A percentile compares a stretch with the other conserved stretches of the same genome.
Conservation (phyloP, 2,329 filamentous ascomycete species). For the Blastomyces parvus region DNA sequence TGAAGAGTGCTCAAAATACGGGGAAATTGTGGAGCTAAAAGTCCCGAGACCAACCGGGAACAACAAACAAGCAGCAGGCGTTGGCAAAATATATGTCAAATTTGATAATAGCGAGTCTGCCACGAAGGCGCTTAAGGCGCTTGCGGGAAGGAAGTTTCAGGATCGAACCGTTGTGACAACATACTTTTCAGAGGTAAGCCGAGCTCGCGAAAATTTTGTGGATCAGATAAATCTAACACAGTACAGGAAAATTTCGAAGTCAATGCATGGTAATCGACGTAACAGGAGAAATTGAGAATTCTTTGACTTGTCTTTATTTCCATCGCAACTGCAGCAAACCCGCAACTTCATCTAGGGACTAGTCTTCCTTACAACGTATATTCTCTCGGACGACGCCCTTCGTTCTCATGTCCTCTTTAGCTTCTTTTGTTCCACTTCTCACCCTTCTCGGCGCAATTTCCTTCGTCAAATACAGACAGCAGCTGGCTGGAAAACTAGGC, state of each 20-base stretch:
- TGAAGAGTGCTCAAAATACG: conserved; percentile 90
- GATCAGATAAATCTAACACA: background rate
- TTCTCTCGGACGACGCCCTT: background rate
- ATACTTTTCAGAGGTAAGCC: conserved; percentile 79
- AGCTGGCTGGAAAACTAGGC: conserved; percentile 2
- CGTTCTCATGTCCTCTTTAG: background rate
- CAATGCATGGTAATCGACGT: conserved; percentile 60
- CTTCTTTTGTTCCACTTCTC: conserved; percentile 1
- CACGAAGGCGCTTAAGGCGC: conserved; percentile 72
- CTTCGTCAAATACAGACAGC: conserved; percentile 1
- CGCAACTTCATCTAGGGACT: background rate
- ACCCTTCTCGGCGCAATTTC: background rate
- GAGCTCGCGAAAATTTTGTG: background rate
- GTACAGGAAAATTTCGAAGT: conserved; percentile 85
- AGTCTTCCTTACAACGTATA: background rate
- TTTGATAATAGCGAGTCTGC: conserved; percentile 70
- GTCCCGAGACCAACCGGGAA: conserved; percentile 79
- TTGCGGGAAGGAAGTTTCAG: conserved; percentile 92
- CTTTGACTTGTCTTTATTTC: background rate
- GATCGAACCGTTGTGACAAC: conserved; percentile 94
- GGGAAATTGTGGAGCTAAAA: conserved; percentile 77
- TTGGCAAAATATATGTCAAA: conserved; percentile 97
- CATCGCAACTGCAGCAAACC: background rate
- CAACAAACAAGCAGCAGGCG: conserved; percentile 72
- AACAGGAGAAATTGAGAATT: background rate